These are phyloP conservation scores for Tulasnella sp. DNA, from an alignment of 768 basidiomycete species.

Conservation along the genomic window DNA sequence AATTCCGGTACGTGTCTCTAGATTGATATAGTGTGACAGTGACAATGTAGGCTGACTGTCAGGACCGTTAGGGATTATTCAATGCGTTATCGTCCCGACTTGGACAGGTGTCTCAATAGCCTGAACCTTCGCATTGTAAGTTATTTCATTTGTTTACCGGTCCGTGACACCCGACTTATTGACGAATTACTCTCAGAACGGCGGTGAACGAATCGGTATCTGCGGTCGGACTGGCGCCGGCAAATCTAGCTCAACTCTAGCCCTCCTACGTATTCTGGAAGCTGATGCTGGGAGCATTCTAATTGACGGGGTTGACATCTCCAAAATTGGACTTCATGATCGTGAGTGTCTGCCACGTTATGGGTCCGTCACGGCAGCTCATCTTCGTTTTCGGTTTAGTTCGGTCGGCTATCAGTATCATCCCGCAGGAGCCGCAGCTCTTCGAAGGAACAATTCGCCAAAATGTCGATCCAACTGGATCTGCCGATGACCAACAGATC, in stretches of 20 bases:
- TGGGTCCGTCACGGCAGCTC: conserved; percentile 3
- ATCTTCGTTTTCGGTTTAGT: conserved; percentile 42
- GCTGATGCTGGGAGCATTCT: conserved; percentile 60
- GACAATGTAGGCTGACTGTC: neutral
- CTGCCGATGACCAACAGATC: conserved; percentile 70
- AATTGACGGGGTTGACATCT: conserved; percentile 74
- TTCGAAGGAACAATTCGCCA: conserved; percentile 73
- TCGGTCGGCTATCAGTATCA: conserved; percentile 75
- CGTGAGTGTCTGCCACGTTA: conserved; percentile 40
- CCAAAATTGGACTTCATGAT: conserved; percentile 69
- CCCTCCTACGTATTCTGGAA: conserved; percentile 75
- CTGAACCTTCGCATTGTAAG: conserved; percentile 70
- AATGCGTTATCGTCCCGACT: conserved; percentile 70
- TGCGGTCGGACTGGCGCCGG: too few relatives aligned
- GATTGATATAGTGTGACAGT: neutral
- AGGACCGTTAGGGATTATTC: conserved; percentile 54
- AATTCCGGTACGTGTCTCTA: conserved; percentile 56
- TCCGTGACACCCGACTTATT: too few relatives aligned
- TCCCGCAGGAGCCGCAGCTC: conserved; percentile 62
- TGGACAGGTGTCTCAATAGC: conserved; percentile 75
- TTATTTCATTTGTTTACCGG: too few relatives aligned
- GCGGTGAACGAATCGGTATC: too few relatives aligned
- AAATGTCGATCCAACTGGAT: conserved; percentile 84
- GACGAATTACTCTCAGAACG: too few relatives aligned
- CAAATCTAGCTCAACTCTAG: too few relatives aligned